Evolutionary conservation across 306 rosid genomes (phyloP), one percentile per base, ranked within the genome.

Genomic region (Herpetospermum pedunculosum): DNA sequence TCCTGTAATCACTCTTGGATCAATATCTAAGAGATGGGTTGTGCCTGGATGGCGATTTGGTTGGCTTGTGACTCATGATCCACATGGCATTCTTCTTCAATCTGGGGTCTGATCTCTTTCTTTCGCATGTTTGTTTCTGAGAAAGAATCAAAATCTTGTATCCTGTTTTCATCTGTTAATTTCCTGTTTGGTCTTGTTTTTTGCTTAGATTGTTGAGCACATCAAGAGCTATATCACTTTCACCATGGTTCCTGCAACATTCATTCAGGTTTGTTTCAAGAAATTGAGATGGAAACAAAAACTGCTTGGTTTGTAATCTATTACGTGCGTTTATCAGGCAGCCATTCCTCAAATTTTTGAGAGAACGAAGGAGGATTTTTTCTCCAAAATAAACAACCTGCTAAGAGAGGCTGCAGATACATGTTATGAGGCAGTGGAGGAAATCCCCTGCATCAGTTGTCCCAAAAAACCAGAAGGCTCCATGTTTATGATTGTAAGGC

Each of bases 21-120:
- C 86, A 52, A 67, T 85, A 23, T 85, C 86, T n/a, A 85, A 82
- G 88, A 75, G 82, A 68, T 85, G 79, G 81, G 4, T 78, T 13
- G 80, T 79, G n/a, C 88, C 86, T 15, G 84, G 88, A 35, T 85
- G 88, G 88, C 57, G 88, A 43, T 63, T 82, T 30, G 88, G 88
- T n/a, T 85, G 86, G 88, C 65, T 82, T 67, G 86, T 78, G 18
- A 29, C 73, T 1, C 49, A 26, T 12, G 83, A 85, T 54, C 84
- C 84, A 9, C 62, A 77, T 34, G 54, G 72, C 49, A 50, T 85
- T 57, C 79, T 85, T 13, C n/a, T 2, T 12, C 80, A 75, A 37
- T 46, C 65, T 41, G 82, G 80, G 84, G 88, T 85, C 4, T n/a
- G 19, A 62, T 60, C 26, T 48, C 40, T 5, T 38, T 67, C 34